Base-by-base conservation (phyloP, 805 yeast species). In the Pichia insulana region DNA sequence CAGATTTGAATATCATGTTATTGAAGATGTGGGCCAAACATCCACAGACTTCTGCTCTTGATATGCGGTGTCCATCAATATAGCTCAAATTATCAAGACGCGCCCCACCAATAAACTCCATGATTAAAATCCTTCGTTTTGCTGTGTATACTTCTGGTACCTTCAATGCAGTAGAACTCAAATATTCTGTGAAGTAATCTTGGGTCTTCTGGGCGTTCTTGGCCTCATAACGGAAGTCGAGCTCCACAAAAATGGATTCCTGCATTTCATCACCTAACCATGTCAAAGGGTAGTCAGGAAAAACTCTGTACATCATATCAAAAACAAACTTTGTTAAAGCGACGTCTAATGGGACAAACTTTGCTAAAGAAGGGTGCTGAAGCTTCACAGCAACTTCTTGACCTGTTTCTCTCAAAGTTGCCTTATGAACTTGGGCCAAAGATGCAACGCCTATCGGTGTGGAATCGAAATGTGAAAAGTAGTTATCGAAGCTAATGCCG, bases 191-290 rank as follows among this genome's bases (percentile, higher is more conserved):
- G 58, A 92, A 92, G 58, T 84, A 80, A 35, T 71, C 68, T 10
- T 71, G 71, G 0, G 97, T 87, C n/a, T 64, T 68, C 22, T 61
- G 59, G 1, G 97, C 86, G 61, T 92, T 90, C 42, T 66, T 63
- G 2, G 96, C 96, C 59, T 92, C 99, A 50, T 80, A 79, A 11
- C 74, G 71, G 63, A 92, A 92, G 63, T 92, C 87, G 37, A 92
- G 69, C 61, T 92, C 99, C n/a, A 84, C 88, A 56, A 71, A 88
- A 41, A 92, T 88, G 1, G 96, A 85, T 28, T 70, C 70, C 54
- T 84, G 86, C 60, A 92, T 68, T 62, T 92, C 98, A 45, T 92
- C 96, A 12, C 95, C 86, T n/a, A 92, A 69, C 98, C 98, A 92
- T 3, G 81, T 76, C 50, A 94, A 63, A 0, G 97, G 95, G 56